Base-by-base conservation (phyloP, 2,329 filamentous ascomycete genomes). In the Aaosphaeria arxii region DNA sequence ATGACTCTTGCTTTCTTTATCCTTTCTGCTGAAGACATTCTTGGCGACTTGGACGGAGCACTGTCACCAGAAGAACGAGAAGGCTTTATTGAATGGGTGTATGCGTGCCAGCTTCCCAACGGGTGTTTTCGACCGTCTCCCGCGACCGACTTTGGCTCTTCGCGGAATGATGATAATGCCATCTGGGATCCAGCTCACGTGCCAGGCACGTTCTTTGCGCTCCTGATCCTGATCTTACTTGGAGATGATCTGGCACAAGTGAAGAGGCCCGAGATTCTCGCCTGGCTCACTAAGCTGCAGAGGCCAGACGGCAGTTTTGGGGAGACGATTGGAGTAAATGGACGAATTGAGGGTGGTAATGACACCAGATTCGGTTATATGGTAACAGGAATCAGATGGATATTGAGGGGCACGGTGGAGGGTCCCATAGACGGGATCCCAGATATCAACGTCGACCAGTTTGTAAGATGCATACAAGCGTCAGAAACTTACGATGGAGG, bases 101-200 rank as follows among this genome's bases (percentile, higher is more conserved):
- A 97, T 51, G 78, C 80, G 40, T 90, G 91, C 63, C 92, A 96
- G 70, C 88, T 96, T 58, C 86, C 88, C 0, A 77, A 82, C 33
- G 94, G 94, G 30, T 94, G 94, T 11, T 97, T 99, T 72, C 86
- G 89, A 55, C 91, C 90, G 38, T 91, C 89, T 53, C 87, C 91
- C 1, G 89, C 71, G 67, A 95, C 78, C 55, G 63, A 81, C 64
- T 71, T 84, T 59, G 70, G 76, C 43, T 58, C 73, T 55, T 57
- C 72, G 56, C 69, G 71, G 59, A 76, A 74, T 61, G 61, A 78
- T 3, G 72, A 75, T 35, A 84, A 84, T 58, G 74, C 76, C 46
- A 69, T 66, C 40, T 87, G 84, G 83, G 86, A 89, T 70, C 82
- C 84, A n/a, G 82, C 91, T 1, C 95, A 92, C 69, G 73, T 97